Base-by-base conservation (phyloP, 768 basidiomycete genomes). In the Butyriboletus loyo region DNA sequence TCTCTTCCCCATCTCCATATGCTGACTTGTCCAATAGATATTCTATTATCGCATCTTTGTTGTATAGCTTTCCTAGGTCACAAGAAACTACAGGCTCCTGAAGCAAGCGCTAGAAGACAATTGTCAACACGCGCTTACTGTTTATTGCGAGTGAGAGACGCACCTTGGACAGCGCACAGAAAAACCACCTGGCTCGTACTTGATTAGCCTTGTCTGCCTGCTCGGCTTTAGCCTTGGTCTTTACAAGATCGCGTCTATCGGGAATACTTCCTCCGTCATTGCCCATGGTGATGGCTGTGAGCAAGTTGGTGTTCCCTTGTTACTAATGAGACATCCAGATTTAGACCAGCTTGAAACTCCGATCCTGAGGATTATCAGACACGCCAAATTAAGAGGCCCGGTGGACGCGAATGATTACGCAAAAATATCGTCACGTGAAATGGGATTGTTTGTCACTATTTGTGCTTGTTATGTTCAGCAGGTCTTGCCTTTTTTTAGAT, bases 121-220 rank as follows among this genome's bases (percentile, higher is more conserved):
- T 2, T 14, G 39, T 64, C 7, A 55, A 34, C 17, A 49, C 15
- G 21, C 7, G 1, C 6, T 24, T 34, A 37, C 52, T 37, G 30
- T 21, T 4, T 27, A 19, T 2, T 17, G 28, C 9, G 44, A 34
- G 25, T 2, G n/a, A 47, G 17, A 21, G 66, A 42, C 53, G 9
- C 63, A 91, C 94, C 83, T 98, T 98, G 37, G 95, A 97, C 4
- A 99, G 76, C 9, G 95, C 93, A 66, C 97, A 99, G 67, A 90
- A 93, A 55, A 89, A 83, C 93, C 92, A 98, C 42, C 82, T 77
- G 2, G 93, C 94, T 31, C 88, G 81, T 13, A 85, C 84, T 63
- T 96, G 88, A 62, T 93, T 93, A 1, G 91, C 87, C 70, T 85
- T 91, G 78, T 98, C 95, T 0, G 90, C 90, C 62, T 90, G 84